These are phyloP conservation scores for Suillus discolor DNA, from an alignment of 768 basidiomycete genomes.

Conservation along the genomic window DNA sequence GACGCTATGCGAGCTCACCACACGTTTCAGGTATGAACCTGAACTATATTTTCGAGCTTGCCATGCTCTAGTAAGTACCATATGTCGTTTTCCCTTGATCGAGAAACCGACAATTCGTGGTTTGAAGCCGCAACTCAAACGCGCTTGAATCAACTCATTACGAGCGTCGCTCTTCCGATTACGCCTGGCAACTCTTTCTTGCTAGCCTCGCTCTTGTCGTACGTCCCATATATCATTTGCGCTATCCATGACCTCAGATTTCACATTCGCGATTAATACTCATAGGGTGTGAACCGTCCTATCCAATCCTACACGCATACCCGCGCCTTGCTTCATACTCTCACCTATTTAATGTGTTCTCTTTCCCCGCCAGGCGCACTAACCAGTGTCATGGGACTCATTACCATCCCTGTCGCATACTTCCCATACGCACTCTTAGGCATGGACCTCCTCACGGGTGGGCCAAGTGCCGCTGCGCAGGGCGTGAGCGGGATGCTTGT, in stretches of 20 bases:
- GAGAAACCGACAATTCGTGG: neutral
- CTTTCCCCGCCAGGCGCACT: conserved; percentile 67
- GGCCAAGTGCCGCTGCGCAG: conserved; percentile 55
- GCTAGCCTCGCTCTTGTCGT: conserved; percentile 63
- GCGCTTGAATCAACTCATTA: conserved; percentile 68
- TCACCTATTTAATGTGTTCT: conserved; percentile 69
- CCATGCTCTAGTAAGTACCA: conserved; percentile 43
- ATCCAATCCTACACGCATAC: conserved; percentile 57
- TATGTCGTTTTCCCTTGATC: neutral
- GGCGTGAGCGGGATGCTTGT: conserved; percentile 71
- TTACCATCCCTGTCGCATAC: conserved; percentile 72
- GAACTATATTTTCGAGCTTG: conserved; percentile 42
- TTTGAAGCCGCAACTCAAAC: conserved; percentile 62
- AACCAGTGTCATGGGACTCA: conserved; percentile 78
- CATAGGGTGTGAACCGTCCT: conserved; percentile 60
- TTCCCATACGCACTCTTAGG: conserved; percentile 75
- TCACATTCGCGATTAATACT: neutral
- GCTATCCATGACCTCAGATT: neutral
- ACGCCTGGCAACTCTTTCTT: conserved; percentile 72
- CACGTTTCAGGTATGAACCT: conserved; percentile 28
- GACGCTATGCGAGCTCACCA: conserved; percentile 3
- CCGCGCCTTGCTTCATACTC: conserved; percentile 64
- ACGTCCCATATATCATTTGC: conserved; percentile 28
- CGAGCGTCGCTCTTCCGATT: conserved; percentile 63
- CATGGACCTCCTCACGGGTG: conserved; percentile 69